phyloP scores from a whole-genome alignment of 1,284 basidiomycete species.

The Coriolopsis trogii region DNA sequence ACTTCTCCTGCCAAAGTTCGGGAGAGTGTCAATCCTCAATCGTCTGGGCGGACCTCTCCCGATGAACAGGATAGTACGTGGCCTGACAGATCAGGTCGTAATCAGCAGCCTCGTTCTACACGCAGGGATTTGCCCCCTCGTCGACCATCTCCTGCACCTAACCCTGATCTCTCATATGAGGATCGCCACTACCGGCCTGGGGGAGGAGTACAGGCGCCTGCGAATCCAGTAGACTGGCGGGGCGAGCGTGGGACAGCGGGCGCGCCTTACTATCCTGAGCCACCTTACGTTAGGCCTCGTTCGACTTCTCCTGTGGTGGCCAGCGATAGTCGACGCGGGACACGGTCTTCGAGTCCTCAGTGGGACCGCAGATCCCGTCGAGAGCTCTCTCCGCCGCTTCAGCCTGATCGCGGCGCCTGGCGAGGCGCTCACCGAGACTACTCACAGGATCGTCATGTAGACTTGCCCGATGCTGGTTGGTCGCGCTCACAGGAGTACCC shows the following conservation, averaged over 20 bases:
- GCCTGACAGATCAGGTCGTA: constrained; percentile 16
- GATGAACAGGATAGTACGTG: constrained; percentile 11
- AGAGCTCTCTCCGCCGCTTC: constrained; percentile 23
- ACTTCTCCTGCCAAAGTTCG: constrained; percentile 31
- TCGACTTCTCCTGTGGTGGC: constrained; percentile 16
- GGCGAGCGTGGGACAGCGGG: constrained; percentile 16
- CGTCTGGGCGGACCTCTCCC: constrained; percentile 19
- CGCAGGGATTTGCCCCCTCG: constrained; percentile 18
- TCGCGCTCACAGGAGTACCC: constrained; percentile 22
- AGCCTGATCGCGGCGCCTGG: constrained; percentile 19
- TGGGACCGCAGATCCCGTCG: constrained; percentile 26
- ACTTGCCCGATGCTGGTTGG: constrained; percentile 16
- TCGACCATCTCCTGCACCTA: constrained; percentile 29
- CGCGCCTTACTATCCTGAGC: constrained; percentile 8
- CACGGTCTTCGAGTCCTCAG: constrained; percentile 29
- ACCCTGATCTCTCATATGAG: constrained; percentile 45
- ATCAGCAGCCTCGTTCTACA: constrained; percentile 9
- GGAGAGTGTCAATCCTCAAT: constrained; percentile 22
- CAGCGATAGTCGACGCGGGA: constrained; percentile 15
- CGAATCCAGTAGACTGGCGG: constrained; percentile 16
- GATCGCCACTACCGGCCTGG: constrained; percentile 69
- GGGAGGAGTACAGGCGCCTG: constrained; percentile 22
- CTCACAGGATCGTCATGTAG: constrained; percentile 16
- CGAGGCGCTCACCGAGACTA: constrained; percentile 18
- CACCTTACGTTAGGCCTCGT: constrained; percentile 15